phyloP scores from a whole-genome alignment of 768 basidiomycete species.

The Boletus reticulatus region DNA sequence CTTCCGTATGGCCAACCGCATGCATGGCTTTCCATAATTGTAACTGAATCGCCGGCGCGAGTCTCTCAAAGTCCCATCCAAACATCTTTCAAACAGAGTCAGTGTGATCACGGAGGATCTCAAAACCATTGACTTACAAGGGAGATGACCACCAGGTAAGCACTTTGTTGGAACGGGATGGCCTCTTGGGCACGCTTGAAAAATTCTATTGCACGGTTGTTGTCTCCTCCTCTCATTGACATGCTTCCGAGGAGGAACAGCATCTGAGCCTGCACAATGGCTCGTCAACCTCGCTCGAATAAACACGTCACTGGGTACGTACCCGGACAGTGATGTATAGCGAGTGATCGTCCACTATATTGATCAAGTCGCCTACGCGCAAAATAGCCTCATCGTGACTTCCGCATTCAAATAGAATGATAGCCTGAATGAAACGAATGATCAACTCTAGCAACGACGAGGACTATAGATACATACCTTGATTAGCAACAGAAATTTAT shows the following conservation, averaged over 20 bases:
- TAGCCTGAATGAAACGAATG: not conserved
- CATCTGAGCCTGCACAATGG: not conserved
- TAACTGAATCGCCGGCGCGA: not conserved
- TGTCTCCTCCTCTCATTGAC: not conserved
- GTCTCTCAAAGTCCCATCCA: no score
- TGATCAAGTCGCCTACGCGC: no score
- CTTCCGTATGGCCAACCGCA: not conserved
- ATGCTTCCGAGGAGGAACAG: not conserved
- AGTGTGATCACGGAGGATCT: not conserved
- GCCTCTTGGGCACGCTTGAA: not conserved
- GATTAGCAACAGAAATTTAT: constrained; percentile 3
- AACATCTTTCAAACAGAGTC: not conserved
- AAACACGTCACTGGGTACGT: not conserved
- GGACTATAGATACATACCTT: not conserved
- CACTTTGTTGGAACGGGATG: not conserved
- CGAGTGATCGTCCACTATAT: no score
- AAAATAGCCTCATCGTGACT: no score
- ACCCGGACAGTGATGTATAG: no score
- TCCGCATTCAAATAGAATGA: not conserved
- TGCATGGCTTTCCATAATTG: not conserved
- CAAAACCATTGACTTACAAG: not conserved
- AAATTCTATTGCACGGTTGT: not conserved
- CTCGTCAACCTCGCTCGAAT: not conserved
- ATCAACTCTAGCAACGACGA: not conserved
- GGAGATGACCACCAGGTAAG: not conserved